phyloP scores from a whole-genome alignment of 306 rosid species.

The Lithocarpus polystachyus region DNA sequence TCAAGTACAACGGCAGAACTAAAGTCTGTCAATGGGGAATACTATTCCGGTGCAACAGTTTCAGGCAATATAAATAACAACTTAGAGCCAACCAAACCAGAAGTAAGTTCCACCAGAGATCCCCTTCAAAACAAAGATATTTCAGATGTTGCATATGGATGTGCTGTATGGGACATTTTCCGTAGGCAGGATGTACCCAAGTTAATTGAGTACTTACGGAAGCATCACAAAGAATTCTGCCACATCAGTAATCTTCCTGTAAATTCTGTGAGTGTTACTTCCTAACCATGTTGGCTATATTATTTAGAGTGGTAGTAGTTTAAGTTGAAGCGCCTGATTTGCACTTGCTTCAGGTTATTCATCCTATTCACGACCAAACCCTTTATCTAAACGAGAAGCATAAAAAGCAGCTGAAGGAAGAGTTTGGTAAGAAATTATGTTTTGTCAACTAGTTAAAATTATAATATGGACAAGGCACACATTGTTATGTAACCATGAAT shows the following conservation, averaged over 20 bases:
- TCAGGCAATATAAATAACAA: constrained; percentile 22
- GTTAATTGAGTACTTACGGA: constrained; percentile 48
- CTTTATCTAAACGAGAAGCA: constrained; percentile 55
- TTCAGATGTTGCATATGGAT: constrained; percentile 40
- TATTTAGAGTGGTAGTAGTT: background rate
- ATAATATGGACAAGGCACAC: background rate
- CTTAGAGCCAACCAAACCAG: constrained; percentile 20
- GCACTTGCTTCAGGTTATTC: constrained; percentile 51
- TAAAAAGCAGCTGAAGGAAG: constrained; percentile 56
- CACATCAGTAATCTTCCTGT: constrained; percentile 51
- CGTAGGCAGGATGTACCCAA: constrained; percentile 65
- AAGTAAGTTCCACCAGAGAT: constrained; percentile 1
- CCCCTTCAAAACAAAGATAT: constrained; percentile 16
- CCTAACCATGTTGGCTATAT: background rate
- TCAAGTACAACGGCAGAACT: constrained; percentile 23
- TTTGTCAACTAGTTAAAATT: constrained; percentile 3
- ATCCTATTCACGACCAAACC: constrained; percentile 66
- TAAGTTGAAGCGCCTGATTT: constrained; percentile 15
- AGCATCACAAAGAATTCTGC: constrained; percentile 52
- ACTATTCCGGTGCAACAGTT: constrained; percentile 20
- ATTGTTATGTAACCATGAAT: constrained; percentile 5
- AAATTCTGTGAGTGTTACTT: constrained; percentile 33
- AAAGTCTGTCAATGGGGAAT: background rate
- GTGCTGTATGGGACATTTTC: constrained; percentile 73
- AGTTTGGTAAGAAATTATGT: constrained; percentile 46